Evolutionary conservation across 164 flowering plant species (phyloP), one percentile per base, ranked within the genome.

Genomic region (Cinnamomum micranthum): DNA sequence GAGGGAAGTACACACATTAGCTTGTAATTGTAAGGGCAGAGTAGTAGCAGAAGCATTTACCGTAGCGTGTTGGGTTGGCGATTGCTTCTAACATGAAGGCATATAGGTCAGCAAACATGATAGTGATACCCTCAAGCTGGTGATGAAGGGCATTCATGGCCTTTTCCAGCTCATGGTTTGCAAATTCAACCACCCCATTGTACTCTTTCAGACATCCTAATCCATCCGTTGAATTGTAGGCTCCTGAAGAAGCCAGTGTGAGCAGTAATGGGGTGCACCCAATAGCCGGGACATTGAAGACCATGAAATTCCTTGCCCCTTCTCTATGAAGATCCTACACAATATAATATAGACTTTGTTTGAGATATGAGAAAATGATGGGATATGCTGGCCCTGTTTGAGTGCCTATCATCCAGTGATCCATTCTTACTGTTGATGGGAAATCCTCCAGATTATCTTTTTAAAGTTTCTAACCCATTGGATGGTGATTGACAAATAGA

Each of bases 241-340:
- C 76, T 20, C 76, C 81, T 10, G 51, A 25, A 15, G 81, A 75
- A 50, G 64, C 78, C 4, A 72, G 6, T 14, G 74, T 64, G 74
- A 75, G 14, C 33, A 69, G 20, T 3, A 27, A 1, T 13, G 78
- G 81, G 17, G 66, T 72, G 64, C 81, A 79, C 51, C 81, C 81
- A 15, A 79, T 69, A 35, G 81, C 73, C 7, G 71, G 78, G 13
- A 79, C 52, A 50, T 75, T 65, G 78, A 79, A 75, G 58, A 79
- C 73, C 76, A 72, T 17, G 73, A 79, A 79, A 51, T 79, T 72
- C 64, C 33, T 75, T 62, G 78, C 81, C 52, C 73, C 81, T 72
- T 79, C 81, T 68, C 25, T 75, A 27, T 72, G 70, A 23, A 79
- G 81, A 75, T 79, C 81, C 81, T 79, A 50, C 64, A 24, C 22